phyloP scores from a whole-genome alignment of 2,329 filamentous ascomycete species.

The Aphanocladium album region DNA sequence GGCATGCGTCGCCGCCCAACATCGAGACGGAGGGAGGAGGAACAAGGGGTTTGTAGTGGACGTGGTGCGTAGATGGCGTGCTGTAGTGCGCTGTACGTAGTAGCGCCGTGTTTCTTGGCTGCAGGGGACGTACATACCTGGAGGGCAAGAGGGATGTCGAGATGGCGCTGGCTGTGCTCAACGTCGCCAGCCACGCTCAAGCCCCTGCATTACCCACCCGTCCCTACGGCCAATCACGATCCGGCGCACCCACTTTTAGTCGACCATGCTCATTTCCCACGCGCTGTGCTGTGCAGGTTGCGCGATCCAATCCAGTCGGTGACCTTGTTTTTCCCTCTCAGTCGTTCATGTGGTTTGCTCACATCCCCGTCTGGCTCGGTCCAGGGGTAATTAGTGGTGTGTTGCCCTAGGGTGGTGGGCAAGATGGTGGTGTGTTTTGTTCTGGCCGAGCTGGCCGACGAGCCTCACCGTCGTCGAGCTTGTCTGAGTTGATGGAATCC shows the following conservation, averaged over 20 bases:
- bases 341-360: neutral
- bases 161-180: slow-evolving; percentile 1
- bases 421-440: no score
- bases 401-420: no score
- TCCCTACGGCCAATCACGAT: neutral
- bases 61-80: no score
- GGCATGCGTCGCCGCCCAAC: neutral
- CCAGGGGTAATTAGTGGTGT: no score
- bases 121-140: no score
- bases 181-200: neutral
- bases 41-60: neutral
- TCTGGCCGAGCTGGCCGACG: no score
- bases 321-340: neutral
- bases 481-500: no score
- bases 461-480: no score
- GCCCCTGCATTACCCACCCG: neutral
- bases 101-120: no score
- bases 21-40: neutral
- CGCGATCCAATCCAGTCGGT: neutral
- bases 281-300: neutral
- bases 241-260: neutral
- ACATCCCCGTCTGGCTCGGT: neutral
- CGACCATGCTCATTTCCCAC: neutral
- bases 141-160: no score
- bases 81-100: no score